Percentiles rank a stretch among this genome's conserved stretches.
These are phyloP conservation scores for Yamadazyma triangularis DNA, from an alignment of 1,139 yeast species.

Conservation along the genomic window DNA sequence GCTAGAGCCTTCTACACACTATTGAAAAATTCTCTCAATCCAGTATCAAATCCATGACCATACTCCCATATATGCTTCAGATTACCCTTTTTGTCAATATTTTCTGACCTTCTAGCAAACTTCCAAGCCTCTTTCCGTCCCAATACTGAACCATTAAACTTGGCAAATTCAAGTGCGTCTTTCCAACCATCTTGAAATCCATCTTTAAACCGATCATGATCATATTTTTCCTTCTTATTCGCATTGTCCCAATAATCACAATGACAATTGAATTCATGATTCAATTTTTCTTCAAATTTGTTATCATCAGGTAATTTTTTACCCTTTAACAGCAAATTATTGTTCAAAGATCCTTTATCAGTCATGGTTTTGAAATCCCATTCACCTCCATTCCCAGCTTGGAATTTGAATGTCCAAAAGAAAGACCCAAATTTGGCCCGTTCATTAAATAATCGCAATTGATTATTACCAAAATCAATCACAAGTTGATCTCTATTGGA, in stretches of 20 bases:
- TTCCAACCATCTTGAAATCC: conserved; percentile 75
- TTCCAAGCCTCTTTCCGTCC: conserved; percentile 77
- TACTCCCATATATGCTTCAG: conserved; percentile 75
- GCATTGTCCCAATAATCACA: conserved; percentile 63
- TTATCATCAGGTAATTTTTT: conserved; percentile 32
- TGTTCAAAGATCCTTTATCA: conserved; percentile 53
- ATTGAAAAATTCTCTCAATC: conserved; percentile 33
- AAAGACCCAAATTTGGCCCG: conserved; percentile 66
- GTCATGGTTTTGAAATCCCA: conserved; percentile 89
- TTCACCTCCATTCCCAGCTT: conserved; percentile 89
- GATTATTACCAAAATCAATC: conserved; percentile 35
- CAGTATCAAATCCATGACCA: conserved; percentile 78
- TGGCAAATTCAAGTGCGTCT: conserved; percentile 65
- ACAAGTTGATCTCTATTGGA: conserved; percentile 33
- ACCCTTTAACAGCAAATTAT: conserved; percentile 19
- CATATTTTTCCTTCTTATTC: conserved; percentile 57
- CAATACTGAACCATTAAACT: conserved; percentile 62
- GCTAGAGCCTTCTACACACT: too few relatives aligned
- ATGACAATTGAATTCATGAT: conserved; percentile 45
- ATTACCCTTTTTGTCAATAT: conserved; percentile 49
- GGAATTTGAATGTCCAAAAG: conserved; percentile 90
- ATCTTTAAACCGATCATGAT: conserved; percentile 74
- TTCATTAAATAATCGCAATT: conserved; percentile 39
- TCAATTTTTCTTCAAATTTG: conserved; percentile 38
- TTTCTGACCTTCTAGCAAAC: conserved; percentile 46